Evolutionary conservation across 371 early-diverging fungal genomes (phyloP), one percentile per base, ranked within the genome.

Genomic region (Apophysomyces sp.): DNA sequence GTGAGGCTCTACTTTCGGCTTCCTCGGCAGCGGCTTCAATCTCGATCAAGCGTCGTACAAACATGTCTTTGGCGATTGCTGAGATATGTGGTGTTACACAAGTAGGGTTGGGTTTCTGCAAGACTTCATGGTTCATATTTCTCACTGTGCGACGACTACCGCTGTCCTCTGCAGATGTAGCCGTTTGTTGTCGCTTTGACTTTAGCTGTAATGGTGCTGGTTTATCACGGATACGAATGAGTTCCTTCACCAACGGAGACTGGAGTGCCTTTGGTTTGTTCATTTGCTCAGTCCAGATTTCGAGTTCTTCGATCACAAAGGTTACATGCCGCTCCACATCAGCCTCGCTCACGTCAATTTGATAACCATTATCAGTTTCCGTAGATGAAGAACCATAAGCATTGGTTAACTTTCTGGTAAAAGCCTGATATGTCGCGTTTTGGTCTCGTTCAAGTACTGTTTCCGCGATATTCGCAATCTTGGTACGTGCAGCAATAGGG

Each of bases 1-100:
- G n/a, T 9, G 49, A 44, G 4, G 51, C n/a, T 6, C 8, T 11
- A 8, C 4, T 30, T 51, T 60, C 52, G 0, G 56, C 67, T 41
- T 64, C 62, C 32, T 64, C 49, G 51, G 59, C 61, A 55, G 68
- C 59, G 52, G 68, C 62, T 41, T 66, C 73, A 52, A 77, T 70
- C 15, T 63, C 66, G 2, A 79, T 51, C 9, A 79, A 51, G 9
- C 72, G 64, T 40, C 74, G 69, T 0, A 70, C 68, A 49, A 80
- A 82, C 55, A 83, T 66, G 8, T 76, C 81, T 52, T 73, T 68
- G 30, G 84, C 80, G 27, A 83, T 69, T 0, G 69, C 66, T 4
- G 74, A 68, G 31, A 82, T 74, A 31, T 74, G 77, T 3, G 76
- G 70, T 0, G 84, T 84, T 1, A 84, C 75, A 24, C 82, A 79